phyloP scores from a whole-genome alignment of 352 stramenopile genomes.

The Peronospora destructor region DNA sequence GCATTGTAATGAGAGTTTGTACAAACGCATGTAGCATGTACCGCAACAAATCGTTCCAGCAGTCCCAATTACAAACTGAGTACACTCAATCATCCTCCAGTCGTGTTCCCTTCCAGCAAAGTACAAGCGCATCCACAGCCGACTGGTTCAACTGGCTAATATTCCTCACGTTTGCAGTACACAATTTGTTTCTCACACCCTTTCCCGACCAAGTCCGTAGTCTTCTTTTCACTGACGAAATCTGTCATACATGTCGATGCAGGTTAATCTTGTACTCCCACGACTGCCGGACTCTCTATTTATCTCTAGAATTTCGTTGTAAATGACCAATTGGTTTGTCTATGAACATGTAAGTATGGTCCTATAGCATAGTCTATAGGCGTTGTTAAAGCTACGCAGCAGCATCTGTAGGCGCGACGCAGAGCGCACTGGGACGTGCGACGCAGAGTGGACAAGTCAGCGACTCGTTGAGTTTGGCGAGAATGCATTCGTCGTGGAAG shows the following conservation, averaged over 20 bases:
- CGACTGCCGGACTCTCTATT: too few relatives aligned
- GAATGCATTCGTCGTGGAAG: conserved; percentile 85
- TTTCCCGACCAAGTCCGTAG: not conserved
- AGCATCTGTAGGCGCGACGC: conserved; percentile 9
- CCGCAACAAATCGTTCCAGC: too few relatives aligned
- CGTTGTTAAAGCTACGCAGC: conserved; percentile 7
- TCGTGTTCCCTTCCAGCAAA: not conserved
- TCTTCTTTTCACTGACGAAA: conserved; percentile 31
- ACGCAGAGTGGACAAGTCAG: conserved; percentile 61
- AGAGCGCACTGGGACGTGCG: too few relatives aligned
- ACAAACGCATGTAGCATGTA: too few relatives aligned
- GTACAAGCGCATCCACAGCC: not conserved
- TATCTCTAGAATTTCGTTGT: not conserved
- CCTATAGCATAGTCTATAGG: conserved; percentile 5
- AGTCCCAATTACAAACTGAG: too few relatives aligned
- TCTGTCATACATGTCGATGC: conserved; percentile 63
- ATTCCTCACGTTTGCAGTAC: conserved; percentile 22
- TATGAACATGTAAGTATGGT: conserved; percentile 14
- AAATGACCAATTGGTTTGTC: conserved; percentile 10
- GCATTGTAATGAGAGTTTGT: too few relatives aligned
- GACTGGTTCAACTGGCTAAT: not conserved
- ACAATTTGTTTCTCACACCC: conserved; percentile 10
- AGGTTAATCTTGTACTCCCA: conserved; percentile 80
- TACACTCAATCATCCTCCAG: too few relatives aligned
- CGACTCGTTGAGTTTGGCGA: conserved; percentile 71